Base-by-base conservation (phyloP, 164 flowering plant species). In the Vitis cinerea region DNA sequence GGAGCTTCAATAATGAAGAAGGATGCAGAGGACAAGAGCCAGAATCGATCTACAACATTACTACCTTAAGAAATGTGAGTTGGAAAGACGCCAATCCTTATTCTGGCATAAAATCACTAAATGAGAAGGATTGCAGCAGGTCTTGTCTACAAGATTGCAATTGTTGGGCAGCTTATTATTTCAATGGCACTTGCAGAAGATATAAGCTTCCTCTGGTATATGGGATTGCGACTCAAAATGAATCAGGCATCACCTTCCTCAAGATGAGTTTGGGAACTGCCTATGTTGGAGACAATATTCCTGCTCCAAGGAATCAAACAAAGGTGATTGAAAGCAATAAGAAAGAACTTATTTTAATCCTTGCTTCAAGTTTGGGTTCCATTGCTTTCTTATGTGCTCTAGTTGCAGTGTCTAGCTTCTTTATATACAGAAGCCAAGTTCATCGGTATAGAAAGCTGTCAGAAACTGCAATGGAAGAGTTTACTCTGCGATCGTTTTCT, bases 121-220 rank as follows among this genome's bases (percentile, higher is more conserved):
- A 37, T 0, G 27, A 23, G 47, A 58, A 61, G 27, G 62, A 3
- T 4, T 73, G 75, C 61, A 48, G 57, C 29, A 29, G 62, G 30
- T 37, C 57, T n/a, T 73, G 75, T 13, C 50, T 54, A 19, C 48
- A 55, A 10, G 75, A 73, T 16, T 67, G 71, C 9, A 55, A 62
- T 27, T 73, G 75, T 47, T 61, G 10, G 9, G 75, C 67, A 0
- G 75, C 75, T 5, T 29, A 61, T 29, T 62, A 51, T 51, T 3
- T 50, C 1, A 16, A 7, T 19, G 59, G 52, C 4, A 52, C 8
- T 8, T 75, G 78, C 50, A 27, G 3, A 13, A 75, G 66, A 56
- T 54, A 53, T 7, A 61, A 17, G 30, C 68, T 61, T 61, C 78
- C 78, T 5, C 15, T 75, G 14, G 30, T 14, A 50, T 50, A 75